A percentile compares a stretch with the other conserved stretches of the same genome.
Evolutionary conservation across 495 filamentous ascomycete species (phyloP).

Genomic region (Parathielavia appendiculata): DNA sequence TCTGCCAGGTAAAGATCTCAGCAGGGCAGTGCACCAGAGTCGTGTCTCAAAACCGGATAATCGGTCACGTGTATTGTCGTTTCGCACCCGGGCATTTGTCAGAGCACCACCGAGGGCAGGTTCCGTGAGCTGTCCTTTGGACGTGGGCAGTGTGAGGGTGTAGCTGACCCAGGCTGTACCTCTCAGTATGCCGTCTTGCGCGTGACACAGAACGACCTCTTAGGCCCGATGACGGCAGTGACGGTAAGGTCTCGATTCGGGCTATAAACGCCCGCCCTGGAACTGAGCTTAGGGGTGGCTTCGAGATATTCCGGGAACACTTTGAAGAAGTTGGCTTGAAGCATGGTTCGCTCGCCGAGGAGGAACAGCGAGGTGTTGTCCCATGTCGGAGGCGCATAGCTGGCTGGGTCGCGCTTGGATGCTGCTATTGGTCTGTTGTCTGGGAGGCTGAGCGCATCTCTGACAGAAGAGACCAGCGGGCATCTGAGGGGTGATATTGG

Average conservation of each 20-base stretch:
- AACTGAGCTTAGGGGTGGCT: slow-evolving; percentile 40
- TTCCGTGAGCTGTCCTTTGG: slow-evolving; percentile 54
- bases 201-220: slow-evolving; percentile 53
- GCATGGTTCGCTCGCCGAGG: slow-evolving; percentile 65
- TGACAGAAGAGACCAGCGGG: neutral
- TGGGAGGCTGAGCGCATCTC: neutral
- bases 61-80: slow-evolving; percentile 70
- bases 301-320: slow-evolving; percentile 63
- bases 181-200: slow-evolving; percentile 57
- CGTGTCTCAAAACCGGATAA: slow-evolving; percentile 59
- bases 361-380: slow-evolving; percentile 71
- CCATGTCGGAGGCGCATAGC: slow-evolving; percentile 36
- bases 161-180: slow-evolving; percentile 34
- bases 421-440: neutral
- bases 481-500: too few species aligned
- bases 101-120: slow-evolving; percentile 60
- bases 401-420: neutral
- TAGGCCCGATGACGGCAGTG: slow-evolving; percentile 50
- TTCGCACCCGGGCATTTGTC: slow-evolving; percentile 64
- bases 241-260: slow-evolving; percentile 53
- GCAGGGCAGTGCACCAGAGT: slow-evolving; percentile 69
- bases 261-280: slow-evolving; percentile 30
- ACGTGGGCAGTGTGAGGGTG: slow-evolving; percentile 57
- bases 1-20: slow-evolving; percentile 63
- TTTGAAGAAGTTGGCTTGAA: slow-evolving; percentile 67